phyloP scores from a whole-genome alignment of 164 flowering plant genomes.

The Piper betle region DNA sequence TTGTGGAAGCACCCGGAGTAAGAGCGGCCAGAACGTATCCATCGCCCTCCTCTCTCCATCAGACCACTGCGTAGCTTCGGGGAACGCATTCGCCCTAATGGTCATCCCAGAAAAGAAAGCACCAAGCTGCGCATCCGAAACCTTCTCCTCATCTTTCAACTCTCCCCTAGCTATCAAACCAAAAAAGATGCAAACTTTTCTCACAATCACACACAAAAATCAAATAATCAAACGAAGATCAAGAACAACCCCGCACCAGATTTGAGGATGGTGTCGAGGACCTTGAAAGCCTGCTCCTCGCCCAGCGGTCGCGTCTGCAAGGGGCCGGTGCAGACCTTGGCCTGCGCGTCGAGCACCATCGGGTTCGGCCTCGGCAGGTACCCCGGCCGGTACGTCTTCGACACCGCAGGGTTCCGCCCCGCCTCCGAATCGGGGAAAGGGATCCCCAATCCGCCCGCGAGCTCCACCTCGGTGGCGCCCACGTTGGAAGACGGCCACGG shows the following conservation, averaged over 20 bases:
- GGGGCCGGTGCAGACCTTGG: conserved; percentile 94
- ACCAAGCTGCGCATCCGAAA: conserved; percentile 86
- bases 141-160: conserved; percentile 72
- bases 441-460: conserved; percentile 33
- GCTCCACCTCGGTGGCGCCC: neutral
- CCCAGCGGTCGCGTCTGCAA: conserved; percentile 76
- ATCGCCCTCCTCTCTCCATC: conserved; percentile 92
- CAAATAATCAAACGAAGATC: neutral
- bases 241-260: conserved; percentile 39
- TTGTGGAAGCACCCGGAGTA: conserved; percentile 57
- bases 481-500: too few relatives aligned
- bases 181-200: neutral
- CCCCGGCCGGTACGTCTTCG: conserved; percentile 52
- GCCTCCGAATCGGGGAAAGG: conserved; percentile 22
- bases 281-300: conserved; percentile 80
- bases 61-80: conserved; percentile 95
- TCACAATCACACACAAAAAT: neutral
- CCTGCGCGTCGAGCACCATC: conserved; percentile 86
- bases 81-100: conserved; percentile 83
- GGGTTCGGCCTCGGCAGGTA: conserved; percentile 55
- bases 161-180: conserved; percentile 61
- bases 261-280: conserved; percentile 66
- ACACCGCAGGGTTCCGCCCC: conserved; percentile 42
- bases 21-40: conserved; percentile 73
- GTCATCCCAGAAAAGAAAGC: conserved; percentile 97